phyloP scores from a whole-genome alignment of 2,329 filamentous ascomycete species.

The Claviceps maximensis region DNA sequence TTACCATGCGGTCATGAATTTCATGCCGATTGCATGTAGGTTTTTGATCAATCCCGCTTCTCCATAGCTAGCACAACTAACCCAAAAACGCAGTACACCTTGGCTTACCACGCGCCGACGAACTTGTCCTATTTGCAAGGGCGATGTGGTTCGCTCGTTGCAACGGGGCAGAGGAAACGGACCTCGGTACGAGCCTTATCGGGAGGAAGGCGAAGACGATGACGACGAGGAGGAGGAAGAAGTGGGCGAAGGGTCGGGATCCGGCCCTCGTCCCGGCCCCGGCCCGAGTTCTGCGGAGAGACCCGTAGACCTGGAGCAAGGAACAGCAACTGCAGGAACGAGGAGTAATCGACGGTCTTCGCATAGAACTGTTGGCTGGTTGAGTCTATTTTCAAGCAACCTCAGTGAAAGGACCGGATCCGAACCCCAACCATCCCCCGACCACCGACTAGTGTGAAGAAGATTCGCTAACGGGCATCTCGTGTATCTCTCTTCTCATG shows the following conservation, averaged over 20 bases:
- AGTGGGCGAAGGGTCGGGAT: conserved; percentile 23
- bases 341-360: conserved; percentile 9
- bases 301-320: conserved; percentile 31
- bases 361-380: conserved; percentile 22
- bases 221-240: conserved; percentile 21
- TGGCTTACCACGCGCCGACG: conserved; percentile 91
- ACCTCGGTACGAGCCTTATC: conserved; percentile 41
- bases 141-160: conserved; percentile 72
- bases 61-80: not conserved
- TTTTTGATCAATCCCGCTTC: conserved; percentile 19
- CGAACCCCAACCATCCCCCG: conserved; percentile 12
- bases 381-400: conserved; percentile 23
- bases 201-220: conserved; percentile 37
- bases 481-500: not conserved
- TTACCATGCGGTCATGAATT: conserved; percentile 96
- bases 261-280: conserved; percentile 5
- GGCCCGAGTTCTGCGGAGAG: conserved; percentile 12
- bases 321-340: conserved; percentile 15
- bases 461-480: not conserved
- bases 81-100: conserved; percentile 52
- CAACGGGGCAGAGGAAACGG: conserved; percentile 38
- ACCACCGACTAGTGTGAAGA: conserved; percentile 10
- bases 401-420: conserved; percentile 8
- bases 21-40: conserved; percentile 96
- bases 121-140: conserved; percentile 98